Conservation (phyloP, 345 rosid genomes). For the Firmiana major region DNA sequence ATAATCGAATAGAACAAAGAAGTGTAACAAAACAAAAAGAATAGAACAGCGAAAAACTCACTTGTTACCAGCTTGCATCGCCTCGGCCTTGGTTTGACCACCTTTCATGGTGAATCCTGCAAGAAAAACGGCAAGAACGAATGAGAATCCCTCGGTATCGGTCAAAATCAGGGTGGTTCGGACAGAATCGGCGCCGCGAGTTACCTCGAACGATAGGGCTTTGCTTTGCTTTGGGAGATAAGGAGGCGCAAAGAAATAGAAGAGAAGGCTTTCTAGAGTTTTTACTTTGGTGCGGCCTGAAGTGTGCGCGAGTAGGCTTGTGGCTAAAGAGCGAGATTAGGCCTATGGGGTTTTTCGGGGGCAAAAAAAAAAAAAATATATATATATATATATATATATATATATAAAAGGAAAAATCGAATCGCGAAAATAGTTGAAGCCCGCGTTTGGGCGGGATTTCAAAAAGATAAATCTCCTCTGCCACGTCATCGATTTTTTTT, state of each 20-base stretch:
- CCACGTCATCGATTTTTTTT: conserved; percentile 50
- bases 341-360: conserved; percentile 19
- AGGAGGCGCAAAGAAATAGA: conserved; percentile 19
- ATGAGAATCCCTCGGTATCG: conserved; percentile 18
- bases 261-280: background rate
- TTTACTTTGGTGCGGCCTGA: background rate
- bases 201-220: conserved; percentile 19
- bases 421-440: conserved; percentile 14
- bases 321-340: conserved; percentile 10
- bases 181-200: conserved; percentile 28
- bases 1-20: too few relatives aligned
- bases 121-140: conserved; percentile 8
- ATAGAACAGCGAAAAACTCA: conserved; percentile 18
- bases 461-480: conserved; percentile 9
- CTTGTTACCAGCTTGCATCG: conserved; percentile 37
- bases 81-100: conserved; percentile 41
- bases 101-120: conserved; percentile 70
- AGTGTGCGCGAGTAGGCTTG: background rate
- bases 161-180: conserved; percentile 9
- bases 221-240: conserved; percentile 37
- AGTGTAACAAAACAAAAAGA: background rate
- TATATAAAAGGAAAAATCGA: background rate
- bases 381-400: too few relatives aligned
- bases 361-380: too few relatives aligned
- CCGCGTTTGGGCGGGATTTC: conserved; percentile 63